Evolutionary conservation across 768 basidiomycete species (phyloP), one percentile per base, ranked within the genome.

Genomic region (Sporobolomyces phaffii): DNA sequence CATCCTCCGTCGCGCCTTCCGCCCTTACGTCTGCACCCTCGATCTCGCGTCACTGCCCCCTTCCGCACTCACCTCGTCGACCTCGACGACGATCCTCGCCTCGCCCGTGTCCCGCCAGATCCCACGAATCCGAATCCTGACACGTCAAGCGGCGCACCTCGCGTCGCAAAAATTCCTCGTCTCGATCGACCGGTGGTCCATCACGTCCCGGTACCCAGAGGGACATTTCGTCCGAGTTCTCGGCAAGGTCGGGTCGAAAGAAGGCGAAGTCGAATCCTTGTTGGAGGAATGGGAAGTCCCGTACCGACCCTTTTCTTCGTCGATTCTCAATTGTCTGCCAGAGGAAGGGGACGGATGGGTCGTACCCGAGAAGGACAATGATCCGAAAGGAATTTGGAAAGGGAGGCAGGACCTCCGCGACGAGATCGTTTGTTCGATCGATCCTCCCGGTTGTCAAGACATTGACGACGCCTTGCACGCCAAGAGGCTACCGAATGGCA

Each of bases 381-480:
- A 79, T 56, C 76, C 80, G 43, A 70, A 69, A 0, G 50, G 52
- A 33, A 80, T 82, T 36, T 99, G 96, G 96, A 81, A 83, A 69
- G 87, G 88, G 68, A 81, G 96, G 71, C 86, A 89, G 76, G 96
- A 99, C 80, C 74, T 99, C 75, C 81, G 96, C 65, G 84, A 87
- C 40, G 75, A 96, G 74, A 81, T 88, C 40, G 84, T 99, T 36
- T 98, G 96, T 77, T 96, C 92, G 75, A 98, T 99, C 72, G 96
- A 99, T 80, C 96, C 96, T 4, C 92, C 91, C 17, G 86, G 91
- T 50, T 98, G 96, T 79, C 90, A 94, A 74, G 96, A 99, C 79
- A 99, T 99, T 22, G 96, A 99, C 74, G 96, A 99, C 77, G 96
- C 96, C 0, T 79, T 99, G 18, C 96, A 99, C 77, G 96, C 94